These are phyloP conservation scores for Tetracladium maxilliforme DNA, from an alignment of 2,329 filamentous ascomycete genomes.

Conservation along the genomic window DNA sequence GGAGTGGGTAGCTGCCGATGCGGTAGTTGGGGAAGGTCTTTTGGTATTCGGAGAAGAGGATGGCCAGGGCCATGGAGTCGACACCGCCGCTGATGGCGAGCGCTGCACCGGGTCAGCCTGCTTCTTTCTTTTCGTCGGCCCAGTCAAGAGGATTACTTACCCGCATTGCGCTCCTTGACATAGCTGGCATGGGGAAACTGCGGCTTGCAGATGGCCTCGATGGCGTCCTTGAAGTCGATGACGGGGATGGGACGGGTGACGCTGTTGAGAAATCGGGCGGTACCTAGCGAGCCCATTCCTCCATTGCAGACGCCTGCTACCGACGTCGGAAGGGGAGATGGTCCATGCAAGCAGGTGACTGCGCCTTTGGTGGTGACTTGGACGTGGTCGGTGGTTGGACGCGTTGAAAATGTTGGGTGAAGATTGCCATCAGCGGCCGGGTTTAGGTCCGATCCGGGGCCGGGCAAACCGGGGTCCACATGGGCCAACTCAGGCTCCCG, in stretches of 20 bases:
- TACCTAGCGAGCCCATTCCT: too few species aligned
- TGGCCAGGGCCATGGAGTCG: constrained; percentile 93
- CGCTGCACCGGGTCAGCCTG: constrained; percentile 23
- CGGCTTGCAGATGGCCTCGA: constrained; percentile 32
- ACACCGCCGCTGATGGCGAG: constrained; percentile 85
- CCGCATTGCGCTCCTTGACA: constrained; percentile 21
- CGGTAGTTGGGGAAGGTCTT: constrained; percentile 2
- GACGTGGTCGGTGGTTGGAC: too few species aligned
- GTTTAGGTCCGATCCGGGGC: too few species aligned
- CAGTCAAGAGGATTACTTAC: constrained; percentile 16
- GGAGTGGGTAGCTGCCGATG: too few species aligned
- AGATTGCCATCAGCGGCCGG: too few species aligned
- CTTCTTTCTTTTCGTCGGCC: constrained; percentile 1
- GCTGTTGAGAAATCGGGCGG: constrained; percentile 22
- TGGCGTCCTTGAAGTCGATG: constrained; percentile 29
- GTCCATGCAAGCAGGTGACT: too few species aligned
- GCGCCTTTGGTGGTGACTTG: too few species aligned
- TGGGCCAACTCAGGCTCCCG: too few species aligned
- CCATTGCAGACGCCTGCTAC: too few species aligned
- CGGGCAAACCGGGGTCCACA: too few species aligned
- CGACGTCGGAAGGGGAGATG: too few species aligned
- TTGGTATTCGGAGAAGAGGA: constrained; percentile 39
- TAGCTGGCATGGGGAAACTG: constrained; percentile 27
- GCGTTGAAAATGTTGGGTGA: too few species aligned
- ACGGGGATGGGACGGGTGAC: constrained; percentile 21